phyloP scores from a whole-genome alignment of 495 filamentous ascomycete species.

The Friedmanniomyces simplex region DNA sequence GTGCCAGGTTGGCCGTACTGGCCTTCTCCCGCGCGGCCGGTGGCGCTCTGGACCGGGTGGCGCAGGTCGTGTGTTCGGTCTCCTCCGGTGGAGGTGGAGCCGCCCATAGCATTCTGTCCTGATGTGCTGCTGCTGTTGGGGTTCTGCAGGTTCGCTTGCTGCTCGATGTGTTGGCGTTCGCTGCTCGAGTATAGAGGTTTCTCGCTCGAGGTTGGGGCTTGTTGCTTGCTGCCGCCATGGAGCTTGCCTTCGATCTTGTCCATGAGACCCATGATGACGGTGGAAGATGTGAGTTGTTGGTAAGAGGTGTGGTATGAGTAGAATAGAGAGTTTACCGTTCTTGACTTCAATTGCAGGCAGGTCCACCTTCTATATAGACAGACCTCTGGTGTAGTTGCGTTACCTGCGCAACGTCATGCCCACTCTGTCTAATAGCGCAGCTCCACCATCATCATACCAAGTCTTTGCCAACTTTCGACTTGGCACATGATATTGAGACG shows the following conservation, averaged over 20 bases:
- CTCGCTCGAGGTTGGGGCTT: background rate
- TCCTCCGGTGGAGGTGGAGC: background rate
- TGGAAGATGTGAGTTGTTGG: background rate
- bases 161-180: background rate
- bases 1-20: background rate
- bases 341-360: no score
- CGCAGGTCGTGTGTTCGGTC: background rate
- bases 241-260: background rate
- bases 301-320: background rate
- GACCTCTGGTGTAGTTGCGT: no score
- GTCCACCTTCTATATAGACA: no score
- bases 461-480: no score
- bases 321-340: no score
- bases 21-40: background rate
- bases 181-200: background rate
- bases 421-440: no score
- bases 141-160: background rate
- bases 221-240: background rate
- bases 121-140: background rate
- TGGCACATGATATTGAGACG: no score
- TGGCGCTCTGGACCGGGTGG: background rate
- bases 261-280: background rate
- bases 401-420: no score
- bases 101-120: background rate
- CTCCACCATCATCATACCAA: no score